Evolutionary conservation across 2,329 filamentous ascomycete genomes (phyloP).

Genomic region (Nannizziopsis arthrosporioides): DNA sequence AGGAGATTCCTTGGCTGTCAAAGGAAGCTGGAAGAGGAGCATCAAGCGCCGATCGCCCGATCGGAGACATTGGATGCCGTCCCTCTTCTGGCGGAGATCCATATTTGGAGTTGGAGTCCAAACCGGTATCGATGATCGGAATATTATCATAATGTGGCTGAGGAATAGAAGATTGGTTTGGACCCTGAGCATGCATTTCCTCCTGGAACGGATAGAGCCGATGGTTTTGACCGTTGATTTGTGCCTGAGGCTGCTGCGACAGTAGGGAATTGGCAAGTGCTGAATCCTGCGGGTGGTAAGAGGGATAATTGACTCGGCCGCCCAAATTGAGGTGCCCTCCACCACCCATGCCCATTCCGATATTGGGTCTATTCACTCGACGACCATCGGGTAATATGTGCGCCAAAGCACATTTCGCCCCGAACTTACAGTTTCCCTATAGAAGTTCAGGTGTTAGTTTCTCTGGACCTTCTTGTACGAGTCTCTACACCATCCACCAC

Average conservation of each 20-base stretch:
- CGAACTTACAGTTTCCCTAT: slow-evolving; percentile 97
- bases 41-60: slow-evolving; percentile 69
- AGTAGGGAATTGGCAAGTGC: slow-evolving; percentile 65
- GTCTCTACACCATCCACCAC: background rate
- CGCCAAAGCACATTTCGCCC: slow-evolving; percentile 91
- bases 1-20: slow-evolving; percentile 88
- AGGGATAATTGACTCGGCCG: slow-evolving; percentile 54
- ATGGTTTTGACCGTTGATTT: slow-evolving; percentile 40
- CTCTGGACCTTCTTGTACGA: background rate
- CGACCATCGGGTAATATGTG: slow-evolving; percentile 90
- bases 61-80: slow-evolving; percentile 68
- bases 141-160: slow-evolving; percentile 37
- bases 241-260: slow-evolving; percentile 50
- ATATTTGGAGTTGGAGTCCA: slow-evolving; percentile 53
- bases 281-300: slow-evolving; percentile 54
- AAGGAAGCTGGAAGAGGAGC: slow-evolving; percentile 88
- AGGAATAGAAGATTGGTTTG: slow-evolving; percentile 23
- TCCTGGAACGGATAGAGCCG: slow-evolving; percentile 34
- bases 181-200: slow-evolving; percentile 36
- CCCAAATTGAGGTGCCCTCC: slow-evolving; percentile 51
- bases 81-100: slow-evolving; percentile 73
- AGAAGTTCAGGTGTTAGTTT: background rate
- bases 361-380: slow-evolving; percentile 65
- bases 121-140: slow-evolving; percentile 47
- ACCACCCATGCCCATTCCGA: slow-evolving; percentile 39